Conservation (phyloP, 2,329 filamentous ascomycete genomes). For the Huntiella moniliformis region DNA sequence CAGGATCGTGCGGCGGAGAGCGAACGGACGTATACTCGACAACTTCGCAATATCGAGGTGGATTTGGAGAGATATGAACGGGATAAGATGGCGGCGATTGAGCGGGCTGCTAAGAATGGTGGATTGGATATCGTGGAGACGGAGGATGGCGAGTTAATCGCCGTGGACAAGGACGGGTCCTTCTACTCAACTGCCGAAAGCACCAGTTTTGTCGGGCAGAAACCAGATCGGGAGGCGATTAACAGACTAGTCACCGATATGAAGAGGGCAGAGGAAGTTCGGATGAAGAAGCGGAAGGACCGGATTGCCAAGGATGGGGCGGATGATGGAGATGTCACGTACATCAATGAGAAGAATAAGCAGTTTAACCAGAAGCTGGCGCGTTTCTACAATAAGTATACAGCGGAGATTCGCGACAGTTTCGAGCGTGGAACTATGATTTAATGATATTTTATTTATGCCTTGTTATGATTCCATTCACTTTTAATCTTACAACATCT, state of each 20-base stretch:
- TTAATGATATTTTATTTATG: constrained; percentile 22
- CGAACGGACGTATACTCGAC: constrained; percentile 83
- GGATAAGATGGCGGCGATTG: constrained; percentile 68
- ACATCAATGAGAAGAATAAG: constrained; percentile 99
- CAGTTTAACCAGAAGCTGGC: constrained; percentile 97
- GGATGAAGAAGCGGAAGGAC: constrained; percentile 71
- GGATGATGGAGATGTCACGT: constrained; percentile 82
- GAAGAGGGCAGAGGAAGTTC: constrained; percentile 68
- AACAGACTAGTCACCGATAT: constrained; percentile 76
- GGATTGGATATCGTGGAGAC: constrained; percentile 88
- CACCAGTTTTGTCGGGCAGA: constrained; percentile 64
- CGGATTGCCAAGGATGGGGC: constrained; percentile 52
- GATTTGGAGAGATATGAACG: constrained; percentile 72
- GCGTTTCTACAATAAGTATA: constrained; percentile 98
- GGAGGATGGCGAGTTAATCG: constrained; percentile 84
- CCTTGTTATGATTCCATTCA: constrained; percentile 7
- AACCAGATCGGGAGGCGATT: constrained; percentile 69
- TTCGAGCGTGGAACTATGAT: constrained; percentile 97
- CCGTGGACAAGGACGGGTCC: constrained; percentile 74
- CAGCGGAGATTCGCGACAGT: constrained; percentile 85
- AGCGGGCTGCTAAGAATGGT: constrained; percentile 66
- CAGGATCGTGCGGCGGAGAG: constrained; percentile 75
- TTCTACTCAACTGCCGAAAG: constrained; percentile 84
- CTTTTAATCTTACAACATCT: constrained; percentile 50
- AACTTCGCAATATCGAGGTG: constrained; percentile 55